These are phyloP conservation scores for Mycena vulgaris DNA, from an alignment of 768 basidiomycete genomes.

Conservation along the genomic window DNA sequence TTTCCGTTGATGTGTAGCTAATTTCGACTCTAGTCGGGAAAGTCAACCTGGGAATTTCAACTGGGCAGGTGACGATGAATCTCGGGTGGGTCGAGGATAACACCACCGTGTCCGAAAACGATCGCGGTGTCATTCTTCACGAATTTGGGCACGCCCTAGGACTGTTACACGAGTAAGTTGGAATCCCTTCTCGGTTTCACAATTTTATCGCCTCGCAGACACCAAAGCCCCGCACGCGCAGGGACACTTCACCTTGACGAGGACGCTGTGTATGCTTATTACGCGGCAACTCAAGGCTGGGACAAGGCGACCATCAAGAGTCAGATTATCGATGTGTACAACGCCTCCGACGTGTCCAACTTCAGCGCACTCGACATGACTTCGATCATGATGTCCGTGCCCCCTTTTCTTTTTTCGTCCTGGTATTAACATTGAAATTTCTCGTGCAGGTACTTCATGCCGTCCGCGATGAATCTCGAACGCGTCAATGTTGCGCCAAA, in stretches of 20 bases:
- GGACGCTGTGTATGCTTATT: conserved; percentile 25
- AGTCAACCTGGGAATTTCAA: conserved; percentile 13
- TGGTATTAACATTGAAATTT: neutral
- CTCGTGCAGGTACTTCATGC: conserved; percentile 35
- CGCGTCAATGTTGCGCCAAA: conserved; percentile 21
- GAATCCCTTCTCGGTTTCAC: too few species aligned
- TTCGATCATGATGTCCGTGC: conserved; percentile 41
- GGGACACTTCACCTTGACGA: conserved; percentile 38
- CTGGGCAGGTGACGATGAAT: conserved; percentile 35
- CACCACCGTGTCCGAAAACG: conserved; percentile 16
- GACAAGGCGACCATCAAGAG: conserved; percentile 4
- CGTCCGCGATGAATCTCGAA: conserved; percentile 23
- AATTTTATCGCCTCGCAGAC: conserved; percentile 19
- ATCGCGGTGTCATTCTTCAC: conserved; percentile 44
- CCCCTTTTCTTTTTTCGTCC: neutral
- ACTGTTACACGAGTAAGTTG: conserved; percentile 38
- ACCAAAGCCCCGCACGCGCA: conserved; percentile 44
- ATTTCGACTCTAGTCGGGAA: conserved; percentile 29
- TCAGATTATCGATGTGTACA: conserved; percentile 38
- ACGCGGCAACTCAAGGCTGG: conserved; percentile 28
- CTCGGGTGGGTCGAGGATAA: conserved; percentile 36
- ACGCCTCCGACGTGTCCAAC: conserved; percentile 33
- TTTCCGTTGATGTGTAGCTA: neutral
- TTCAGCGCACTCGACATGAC: conserved; percentile 35
- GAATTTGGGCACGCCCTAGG: conserved; percentile 47